phyloP scores from a whole-genome alignment of 148 eudicot species.

The Selenicereus undatus region DNA sequence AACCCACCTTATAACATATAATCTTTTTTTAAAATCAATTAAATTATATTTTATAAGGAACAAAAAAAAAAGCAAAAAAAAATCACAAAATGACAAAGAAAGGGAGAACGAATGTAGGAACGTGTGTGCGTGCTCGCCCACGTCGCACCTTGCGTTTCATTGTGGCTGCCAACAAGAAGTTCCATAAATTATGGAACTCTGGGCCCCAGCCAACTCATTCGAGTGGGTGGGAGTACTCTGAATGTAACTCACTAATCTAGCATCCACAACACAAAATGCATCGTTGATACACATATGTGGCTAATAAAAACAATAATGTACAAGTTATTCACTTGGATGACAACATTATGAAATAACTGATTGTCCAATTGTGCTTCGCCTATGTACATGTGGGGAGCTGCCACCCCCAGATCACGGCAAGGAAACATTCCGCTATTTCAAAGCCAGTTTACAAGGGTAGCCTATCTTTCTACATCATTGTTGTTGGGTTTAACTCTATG shows the following conservation, averaged over 20 bases:
- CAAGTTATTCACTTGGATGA: neutral
- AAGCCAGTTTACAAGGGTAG: neutral
- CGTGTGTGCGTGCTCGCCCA: too few relatives aligned
- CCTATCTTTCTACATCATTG: constrained; percentile 18
- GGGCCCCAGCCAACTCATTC: too few relatives aligned
- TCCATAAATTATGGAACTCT: too few relatives aligned
- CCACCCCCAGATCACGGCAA: constrained; percentile 14
- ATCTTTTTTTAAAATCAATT: too few relatives aligned
- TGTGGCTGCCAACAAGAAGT: too few relatives aligned
- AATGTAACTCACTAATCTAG: neutral
- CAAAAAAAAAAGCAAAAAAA: too few relatives aligned
- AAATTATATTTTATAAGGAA: too few relatives aligned
- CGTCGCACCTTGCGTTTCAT: too few relatives aligned
- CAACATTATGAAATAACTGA: constrained; percentile 16
- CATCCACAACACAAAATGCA: neutral
- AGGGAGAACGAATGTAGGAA: too few relatives aligned
- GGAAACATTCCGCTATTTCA: constrained; percentile 5
- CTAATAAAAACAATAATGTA: neutral
- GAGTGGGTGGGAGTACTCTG: neutral
- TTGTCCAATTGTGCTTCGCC: constrained; percentile 14
- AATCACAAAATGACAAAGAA: too few relatives aligned
- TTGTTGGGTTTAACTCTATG: constrained; percentile 32
- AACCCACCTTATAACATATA: too few relatives aligned
- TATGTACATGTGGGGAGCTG: constrained; percentile 30
- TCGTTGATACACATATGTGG: neutral